Evolutionary conservation across 1,284 basidiomycete genomes (phyloP).

Genomic region (Malassezia sp.): DNA sequence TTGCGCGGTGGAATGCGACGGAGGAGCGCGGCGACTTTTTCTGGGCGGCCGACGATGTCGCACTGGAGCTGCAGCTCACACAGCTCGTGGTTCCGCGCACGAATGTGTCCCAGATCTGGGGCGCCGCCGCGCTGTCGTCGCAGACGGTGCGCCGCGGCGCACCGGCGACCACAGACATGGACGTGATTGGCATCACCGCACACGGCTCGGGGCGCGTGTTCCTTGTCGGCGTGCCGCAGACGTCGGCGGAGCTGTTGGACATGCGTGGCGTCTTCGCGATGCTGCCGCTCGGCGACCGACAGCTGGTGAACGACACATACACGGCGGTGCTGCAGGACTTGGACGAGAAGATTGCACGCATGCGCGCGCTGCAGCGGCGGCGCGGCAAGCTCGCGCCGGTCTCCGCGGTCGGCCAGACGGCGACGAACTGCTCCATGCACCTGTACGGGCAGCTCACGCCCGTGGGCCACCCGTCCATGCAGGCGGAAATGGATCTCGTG

Average conservation of each 20-base stretch:
- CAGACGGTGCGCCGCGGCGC: neutral
- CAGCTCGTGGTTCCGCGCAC: neutral
- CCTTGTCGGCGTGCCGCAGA: slow-evolving; percentile 3
- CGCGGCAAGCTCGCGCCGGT: neutral
- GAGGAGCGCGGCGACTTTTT: slow-evolving; percentile 2
- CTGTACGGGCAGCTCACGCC: slow-evolving; percentile 10
- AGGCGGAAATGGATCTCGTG: neutral
- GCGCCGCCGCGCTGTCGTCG: neutral
- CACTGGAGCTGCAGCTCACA: neutral
- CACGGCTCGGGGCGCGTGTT: neutral
- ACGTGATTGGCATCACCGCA: slow-evolving; percentile 4
- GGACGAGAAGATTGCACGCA: slow-evolving; percentile 1
- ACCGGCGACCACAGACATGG: neutral
- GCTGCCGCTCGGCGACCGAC: neutral
- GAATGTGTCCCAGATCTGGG: slow-evolving; percentile 1
- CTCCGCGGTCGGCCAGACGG: neutral
- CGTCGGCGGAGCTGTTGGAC: neutral
- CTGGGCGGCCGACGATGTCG: neutral
- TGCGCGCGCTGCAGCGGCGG: slow-evolving; percentile 1
- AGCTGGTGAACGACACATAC: slow-evolving; percentile 7
- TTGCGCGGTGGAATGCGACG: too few species aligned
- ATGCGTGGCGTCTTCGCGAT: slow-evolving; percentile 7
- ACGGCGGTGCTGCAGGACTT: slow-evolving; percentile 8
- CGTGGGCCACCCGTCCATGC: neutral
- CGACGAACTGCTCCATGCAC: slow-evolving; percentile 12